Conservation (phyloP, 2,329 filamentous ascomycete species). For the Colletotrichum sp. region DNA sequence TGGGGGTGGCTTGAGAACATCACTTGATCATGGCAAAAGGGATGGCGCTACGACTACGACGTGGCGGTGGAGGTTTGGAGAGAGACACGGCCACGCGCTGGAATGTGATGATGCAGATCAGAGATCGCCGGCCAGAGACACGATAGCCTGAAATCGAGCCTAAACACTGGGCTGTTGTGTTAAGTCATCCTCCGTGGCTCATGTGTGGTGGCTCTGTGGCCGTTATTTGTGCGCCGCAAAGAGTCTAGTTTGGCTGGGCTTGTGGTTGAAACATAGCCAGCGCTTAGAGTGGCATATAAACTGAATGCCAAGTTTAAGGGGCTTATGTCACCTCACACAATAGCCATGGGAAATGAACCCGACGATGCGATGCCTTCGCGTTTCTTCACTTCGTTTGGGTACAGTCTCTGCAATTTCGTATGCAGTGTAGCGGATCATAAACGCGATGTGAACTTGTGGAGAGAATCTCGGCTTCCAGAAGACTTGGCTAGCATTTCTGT, state of each 20-base stretch:
- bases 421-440: neutral
- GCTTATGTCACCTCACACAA: neutral
- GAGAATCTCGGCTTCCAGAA: neutral
- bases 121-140: neutral
- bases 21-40: neutral
- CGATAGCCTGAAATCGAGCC: neutral
- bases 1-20: neutral
- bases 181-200: neutral
- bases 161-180: neutral
- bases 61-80: neutral
- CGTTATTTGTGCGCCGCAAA: neutral
- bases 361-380: neutral
- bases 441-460: neutral
- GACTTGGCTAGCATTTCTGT: neutral
- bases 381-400: accelerated
- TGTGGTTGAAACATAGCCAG: neutral
- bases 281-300: neutral
- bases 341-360: neutral
- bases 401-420: neutral
- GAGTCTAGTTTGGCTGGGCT: neutral
- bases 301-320: neutral
- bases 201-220: neutral
- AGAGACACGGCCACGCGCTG: neutral
- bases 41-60: neutral
- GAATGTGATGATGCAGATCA: neutral